phyloP scores from a whole-genome alignment of 805 yeast species.

The Candida hispaniensis region DNA sequence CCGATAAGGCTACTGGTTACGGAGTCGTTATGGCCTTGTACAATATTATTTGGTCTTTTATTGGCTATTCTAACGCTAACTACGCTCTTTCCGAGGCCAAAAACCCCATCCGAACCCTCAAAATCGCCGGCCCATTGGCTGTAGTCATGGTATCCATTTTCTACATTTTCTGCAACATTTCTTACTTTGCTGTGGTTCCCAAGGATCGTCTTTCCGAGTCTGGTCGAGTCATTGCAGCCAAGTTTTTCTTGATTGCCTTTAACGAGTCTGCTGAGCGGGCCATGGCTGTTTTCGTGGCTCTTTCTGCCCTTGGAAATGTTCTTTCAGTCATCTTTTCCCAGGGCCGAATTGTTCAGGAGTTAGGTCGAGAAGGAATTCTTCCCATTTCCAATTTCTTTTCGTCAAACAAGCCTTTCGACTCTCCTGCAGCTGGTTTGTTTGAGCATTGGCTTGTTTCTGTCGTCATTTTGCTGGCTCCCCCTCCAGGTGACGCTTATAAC shows the following conservation, averaged over 20 bases:
- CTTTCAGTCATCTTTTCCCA: constrained; percentile 71
- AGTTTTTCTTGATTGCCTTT: constrained; percentile 62
- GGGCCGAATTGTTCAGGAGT: constrained; percentile 68
- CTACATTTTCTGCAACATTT: constrained; percentile 66
- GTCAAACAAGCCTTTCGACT: constrained; percentile 55
- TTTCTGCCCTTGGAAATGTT: constrained; percentile 74
- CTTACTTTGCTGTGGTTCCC: constrained; percentile 45
- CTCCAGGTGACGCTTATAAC: constrained; percentile 82
- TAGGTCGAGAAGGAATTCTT: constrained; percentile 71
- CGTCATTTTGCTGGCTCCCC: constrained; percentile 65
- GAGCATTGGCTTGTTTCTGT: constrained; percentile 71
- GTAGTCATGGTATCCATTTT: constrained; percentile 48
- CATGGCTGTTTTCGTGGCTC: constrained; percentile 67
- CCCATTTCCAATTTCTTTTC: constrained; percentile 69
- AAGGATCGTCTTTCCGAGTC: constrained; percentile 40
- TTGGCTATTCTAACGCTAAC: constrained; percentile 75
- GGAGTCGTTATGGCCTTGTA: constrained; percentile 56
- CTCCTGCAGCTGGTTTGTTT: constrained; percentile 63
- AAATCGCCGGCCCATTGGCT: constrained; percentile 66
- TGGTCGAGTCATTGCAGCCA: constrained; percentile 64
- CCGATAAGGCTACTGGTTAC: constrained; percentile 27
- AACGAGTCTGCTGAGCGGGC: constrained; percentile 61
- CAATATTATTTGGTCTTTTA: constrained; percentile 75
- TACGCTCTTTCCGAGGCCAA: constrained; percentile 72
- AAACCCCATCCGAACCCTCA: constrained; percentile 60